These are phyloP conservation scores for Marasmius fiardii DNA, from an alignment of 1,284 basidiomycete genomes.

Conservation along the genomic window DNA sequence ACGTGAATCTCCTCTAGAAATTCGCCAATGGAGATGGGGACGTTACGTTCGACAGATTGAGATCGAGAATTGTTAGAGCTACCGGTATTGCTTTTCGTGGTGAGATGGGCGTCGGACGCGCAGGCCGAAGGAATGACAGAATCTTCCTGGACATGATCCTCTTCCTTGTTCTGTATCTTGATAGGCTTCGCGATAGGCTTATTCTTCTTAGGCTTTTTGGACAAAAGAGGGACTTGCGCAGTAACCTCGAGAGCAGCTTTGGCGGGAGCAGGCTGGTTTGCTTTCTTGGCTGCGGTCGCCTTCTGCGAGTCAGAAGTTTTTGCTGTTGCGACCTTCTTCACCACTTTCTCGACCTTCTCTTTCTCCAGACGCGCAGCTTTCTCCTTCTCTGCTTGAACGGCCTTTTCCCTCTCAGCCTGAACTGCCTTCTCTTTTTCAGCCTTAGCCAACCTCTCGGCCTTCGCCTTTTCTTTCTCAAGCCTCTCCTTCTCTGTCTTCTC, in stretches of 20 bases:
- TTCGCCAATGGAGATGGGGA: conserved; percentile 53
- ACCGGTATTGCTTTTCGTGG: conserved; percentile 33
- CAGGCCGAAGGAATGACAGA: conserved; percentile 41
- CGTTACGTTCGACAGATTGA: conserved; percentile 53
- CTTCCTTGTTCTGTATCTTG: conserved; percentile 55
- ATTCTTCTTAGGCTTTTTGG: conserved; percentile 78
- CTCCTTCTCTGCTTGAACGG: conserved; percentile 27
- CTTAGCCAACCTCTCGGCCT: conserved; percentile 33
- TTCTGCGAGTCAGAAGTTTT: conserved; percentile 23
- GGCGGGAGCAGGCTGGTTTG: conserved; percentile 19
- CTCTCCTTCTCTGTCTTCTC: conserved; percentile 37
- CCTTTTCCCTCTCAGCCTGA: conserved; percentile 36
- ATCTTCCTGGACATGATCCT: conserved; percentile 41
- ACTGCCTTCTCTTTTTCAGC: conserved; percentile 37
- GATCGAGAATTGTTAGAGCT: conserved; percentile 54
- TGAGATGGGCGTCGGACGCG: conserved; percentile 39
- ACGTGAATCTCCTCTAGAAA: conserved; percentile 62
- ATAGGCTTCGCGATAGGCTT: conserved; percentile 61
- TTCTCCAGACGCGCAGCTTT: conserved; percentile 25
- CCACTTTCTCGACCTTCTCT: conserved; percentile 22
- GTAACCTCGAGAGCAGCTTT: conserved; percentile 27
- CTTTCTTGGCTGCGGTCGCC: conserved; percentile 15
- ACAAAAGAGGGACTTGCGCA: conserved; percentile 66
- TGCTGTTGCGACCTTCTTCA: conserved; percentile 24
- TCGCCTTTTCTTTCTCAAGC: conserved; percentile 40